A percentile compares a stretch with the other conserved stretches of the same genome.
Evolutionary conservation across 2,329 filamentous ascomycete genomes (phyloP).

Genomic region (Talaromyces sp.): DNA sequence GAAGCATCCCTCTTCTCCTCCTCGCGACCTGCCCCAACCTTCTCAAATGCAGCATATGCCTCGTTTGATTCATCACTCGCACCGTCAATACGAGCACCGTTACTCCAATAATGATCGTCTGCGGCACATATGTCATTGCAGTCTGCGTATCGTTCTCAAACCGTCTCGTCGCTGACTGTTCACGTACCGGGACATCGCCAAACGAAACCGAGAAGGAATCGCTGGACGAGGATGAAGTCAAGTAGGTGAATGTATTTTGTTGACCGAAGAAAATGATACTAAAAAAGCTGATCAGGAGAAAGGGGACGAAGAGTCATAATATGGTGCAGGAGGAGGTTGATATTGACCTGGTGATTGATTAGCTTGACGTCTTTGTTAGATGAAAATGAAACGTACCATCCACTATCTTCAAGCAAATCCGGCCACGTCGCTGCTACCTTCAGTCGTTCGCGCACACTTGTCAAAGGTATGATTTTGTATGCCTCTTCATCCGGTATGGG

Average conservation of each 20-base stretch:
- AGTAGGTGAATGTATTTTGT: slow-evolving; percentile 20
- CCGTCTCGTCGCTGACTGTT: background rate
- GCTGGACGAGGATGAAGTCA: slow-evolving; percentile 28
- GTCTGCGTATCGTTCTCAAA: background rate
- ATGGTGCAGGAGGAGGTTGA: slow-evolving; percentile 25
- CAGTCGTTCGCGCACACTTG: slow-evolving; percentile 73
- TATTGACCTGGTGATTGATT: slow-evolving; percentile 20
- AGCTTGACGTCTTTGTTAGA: slow-evolving; percentile 29
- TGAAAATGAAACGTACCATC: slow-evolving; percentile 59
- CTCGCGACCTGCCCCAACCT: background rate
- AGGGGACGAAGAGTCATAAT: slow-evolving; percentile 45
- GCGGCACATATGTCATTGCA: slow-evolving; percentile 28
- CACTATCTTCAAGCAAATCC: slow-evolving; percentile 63
- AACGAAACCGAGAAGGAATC: slow-evolving; percentile 12
- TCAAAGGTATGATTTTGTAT: slow-evolving; percentile 69
- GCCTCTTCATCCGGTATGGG: slow-evolving; percentile 76
- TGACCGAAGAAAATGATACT: slow-evolving; percentile 25
- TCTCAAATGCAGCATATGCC: background rate
- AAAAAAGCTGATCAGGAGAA: slow-evolving; percentile 34
- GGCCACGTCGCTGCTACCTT: slow-evolving; percentile 84
- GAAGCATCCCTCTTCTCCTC: background rate
- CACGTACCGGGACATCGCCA: background rate
- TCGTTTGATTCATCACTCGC: slow-evolving; percentile 20
- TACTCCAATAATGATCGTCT: slow-evolving; percentile 32
- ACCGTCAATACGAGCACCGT: slow-evolving; percentile 32